Evolutionary conservation across 768 basidiomycete genomes (phyloP), one percentile per base, ranked within the genome.

Genomic region (Ramaria rubella): DNA sequence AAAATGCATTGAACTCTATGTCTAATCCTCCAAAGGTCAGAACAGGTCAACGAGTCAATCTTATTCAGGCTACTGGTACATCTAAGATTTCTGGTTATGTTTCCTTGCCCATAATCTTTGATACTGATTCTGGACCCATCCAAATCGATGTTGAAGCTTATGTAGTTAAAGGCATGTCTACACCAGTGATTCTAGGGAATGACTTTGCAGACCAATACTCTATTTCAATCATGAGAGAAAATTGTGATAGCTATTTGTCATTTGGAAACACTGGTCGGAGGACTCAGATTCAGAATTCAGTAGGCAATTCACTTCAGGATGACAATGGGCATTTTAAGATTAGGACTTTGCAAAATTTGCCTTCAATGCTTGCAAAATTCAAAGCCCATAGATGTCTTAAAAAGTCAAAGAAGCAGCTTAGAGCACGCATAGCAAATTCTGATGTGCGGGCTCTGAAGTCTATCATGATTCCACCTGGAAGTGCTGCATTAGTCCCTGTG

Each of bases 21-120:
- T 27, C 21, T 4, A 23, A 49, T 1, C 11, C 42, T 9, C 66
- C 67, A 1, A 63, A 63, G 45, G 11, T 65, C 0, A 59, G 60
- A 33, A 60, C 30, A 0, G 72, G 72, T 0, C 68, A 69, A 38
- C 55, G 60, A 23, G 63, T 73, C 4, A 66, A 65, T 14, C 52
- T 73, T 0, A 59, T 69, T 12, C 71, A 73, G 60, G 66, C 72
- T 1, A 72, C 72, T 0, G 69, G 68, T 0, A 63, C 52, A 1
- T 58, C 63, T 9, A 49, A 56, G 0, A 70, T 73, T 7, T 57
- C 52, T 15, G 68, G 68, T 0, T 74, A 59, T 52, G 63, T 72
- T 0, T 54, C 21, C 17, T 12, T 73, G 0, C 60, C 65, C n/a
- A 23, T 73, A 5, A 58, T 31, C 31, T 67, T 71, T 46, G 36